Evolutionary conservation across 805 yeast species (phyloP), one percentile per base, ranked within the genome.

Genomic region (Saturnispora silvae): DNA sequence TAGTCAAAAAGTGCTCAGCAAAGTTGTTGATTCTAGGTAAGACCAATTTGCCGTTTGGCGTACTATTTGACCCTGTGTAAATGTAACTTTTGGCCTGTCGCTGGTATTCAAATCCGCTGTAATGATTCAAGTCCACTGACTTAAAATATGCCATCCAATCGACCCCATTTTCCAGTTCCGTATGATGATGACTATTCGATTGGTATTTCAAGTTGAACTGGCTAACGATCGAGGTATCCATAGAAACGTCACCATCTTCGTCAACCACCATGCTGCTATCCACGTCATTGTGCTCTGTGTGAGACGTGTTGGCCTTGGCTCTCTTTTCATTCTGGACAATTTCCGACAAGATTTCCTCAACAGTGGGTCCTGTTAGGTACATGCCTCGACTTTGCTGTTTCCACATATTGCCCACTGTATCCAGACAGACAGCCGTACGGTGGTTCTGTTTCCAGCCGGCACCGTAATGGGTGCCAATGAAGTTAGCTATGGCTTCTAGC

Each of bases 301-400:
- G 50, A 11, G 32, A 9, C 11, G 23, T 24, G n/a, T 34, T 27
- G 6, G 14, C 24, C 29, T 35, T 41, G 3, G 37, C 26, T 25
- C 40, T 20, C 11, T 42, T 35, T 38, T 40, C 47, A 37, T 41
- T 42, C 32, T 41, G 42, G 10, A 42, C 24, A 20, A 46, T 46
- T 45, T 86, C 95, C 34, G 67, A 67, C 13, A 87, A 63, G 3
- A 89, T 76, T 26, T 69, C 71, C 1, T 60, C 56, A 13, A 86
- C 66, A 3, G 83, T 80, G 3, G 68, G 73, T 3, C 87, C 85
- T 49, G 85, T 95, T 2, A 89, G 65, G 47, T 89, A 89, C 6
- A 86, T 51, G 0, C 96, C 96, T 31, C 89, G 65, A 39, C 84
- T 95, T 51, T 86, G 95, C 33, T 75, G 81, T 49, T 85, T 86